Percentiles rank a stretch among this genome's conserved stretches.
Conservation (phyloP, 805 yeast genomes). For the Saturnispora quitensis region DNA sequence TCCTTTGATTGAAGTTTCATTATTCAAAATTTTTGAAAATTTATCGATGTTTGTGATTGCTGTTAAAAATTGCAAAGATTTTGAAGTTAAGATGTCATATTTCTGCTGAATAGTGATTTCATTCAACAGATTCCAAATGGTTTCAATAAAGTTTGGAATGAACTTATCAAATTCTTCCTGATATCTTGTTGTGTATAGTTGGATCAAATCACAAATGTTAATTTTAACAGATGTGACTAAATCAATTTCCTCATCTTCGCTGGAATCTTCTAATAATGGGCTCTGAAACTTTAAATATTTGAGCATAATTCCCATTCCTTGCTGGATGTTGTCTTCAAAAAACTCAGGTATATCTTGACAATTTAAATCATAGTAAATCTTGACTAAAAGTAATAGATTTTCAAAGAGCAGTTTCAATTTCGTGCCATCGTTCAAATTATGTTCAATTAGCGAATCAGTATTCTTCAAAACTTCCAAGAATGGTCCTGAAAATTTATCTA, state of each 20-base stretch:
- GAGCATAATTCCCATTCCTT: conserved; percentile 74
- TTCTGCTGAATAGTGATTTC: conserved; percentile 61
- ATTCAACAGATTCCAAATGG: conserved; percentile 71
- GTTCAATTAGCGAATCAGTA: conserved; percentile 57
- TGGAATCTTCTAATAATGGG: conserved; percentile 44
- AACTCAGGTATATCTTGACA: conserved; percentile 98
- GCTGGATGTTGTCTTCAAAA: conserved; percentile 79
- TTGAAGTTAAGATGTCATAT: conserved; percentile 77
- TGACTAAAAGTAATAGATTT: conserved; percentile 59
- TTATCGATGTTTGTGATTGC: conserved; percentile 66
- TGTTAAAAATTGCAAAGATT: conserved; percentile 71
- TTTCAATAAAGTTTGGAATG: conserved; percentile 68
- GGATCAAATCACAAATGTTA: conserved; percentile 74
- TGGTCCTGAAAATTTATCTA: conserved; percentile 74
- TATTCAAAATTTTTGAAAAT: conserved; percentile 55
- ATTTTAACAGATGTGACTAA: conserved; percentile 65
- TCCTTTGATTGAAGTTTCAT: conserved; percentile 55
- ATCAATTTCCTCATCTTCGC: conserved; percentile 63
- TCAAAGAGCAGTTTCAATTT: conserved; percentile 53
- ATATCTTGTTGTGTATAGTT: conserved; percentile 80
- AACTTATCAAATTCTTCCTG: conserved; percentile 83
- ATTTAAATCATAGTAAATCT: conserved; percentile 86
- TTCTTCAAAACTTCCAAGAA: conserved; percentile 60
- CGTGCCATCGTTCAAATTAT: conserved; percentile 36
- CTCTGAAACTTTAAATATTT: conserved; percentile 63